phyloP scores from a whole-genome alignment of 768 basidiomycete genomes.

The Mycena galericulata region DNA sequence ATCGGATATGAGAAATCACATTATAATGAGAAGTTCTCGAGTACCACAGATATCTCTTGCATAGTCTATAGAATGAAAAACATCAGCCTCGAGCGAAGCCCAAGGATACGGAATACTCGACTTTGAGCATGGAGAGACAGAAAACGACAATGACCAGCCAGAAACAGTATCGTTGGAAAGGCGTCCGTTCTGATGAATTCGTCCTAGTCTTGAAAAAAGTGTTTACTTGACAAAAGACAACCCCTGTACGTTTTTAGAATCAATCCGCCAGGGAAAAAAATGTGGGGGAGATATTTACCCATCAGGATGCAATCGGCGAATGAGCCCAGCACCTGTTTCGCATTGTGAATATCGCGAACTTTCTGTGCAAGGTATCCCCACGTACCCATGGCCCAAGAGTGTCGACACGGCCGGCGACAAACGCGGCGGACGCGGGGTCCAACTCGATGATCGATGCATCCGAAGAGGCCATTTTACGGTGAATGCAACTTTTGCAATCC shows the following conservation, averaged over 20 bases:
- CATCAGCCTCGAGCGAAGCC: not conserved
- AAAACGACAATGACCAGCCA: slow-evolving; percentile 9
- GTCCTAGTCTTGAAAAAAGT: not conserved
- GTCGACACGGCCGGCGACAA: slow-evolving; percentile 8
- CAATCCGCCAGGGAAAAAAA: not conserved
- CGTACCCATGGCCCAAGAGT: slow-evolving; percentile 14
- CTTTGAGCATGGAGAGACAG: slow-evolving; percentile 17
- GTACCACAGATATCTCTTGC: not conserved
- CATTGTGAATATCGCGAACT: not conserved
- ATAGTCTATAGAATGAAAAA: slow-evolving; percentile 1
- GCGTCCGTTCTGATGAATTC: not conserved
- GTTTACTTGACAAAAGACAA: slow-evolving; percentile 20
- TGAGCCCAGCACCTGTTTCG: slow-evolving; percentile 1
- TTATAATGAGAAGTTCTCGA: not conserved
- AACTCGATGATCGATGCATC: not conserved
- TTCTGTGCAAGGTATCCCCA: not conserved
- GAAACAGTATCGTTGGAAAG: slow-evolving; percentile 17
- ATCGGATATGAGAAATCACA: not conserved
- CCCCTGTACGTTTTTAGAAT: not conserved
- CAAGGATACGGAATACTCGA: not conserved
- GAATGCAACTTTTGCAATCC: not conserved
- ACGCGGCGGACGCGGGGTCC: not conserved
- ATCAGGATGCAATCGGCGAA: slow-evolving; percentile 13
- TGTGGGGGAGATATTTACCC: not conserved
- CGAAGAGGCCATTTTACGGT: not conserved